Evolutionary conservation across 208 protist species (phyloP).

Genomic region (Trichomonas vaginalis): DNA sequence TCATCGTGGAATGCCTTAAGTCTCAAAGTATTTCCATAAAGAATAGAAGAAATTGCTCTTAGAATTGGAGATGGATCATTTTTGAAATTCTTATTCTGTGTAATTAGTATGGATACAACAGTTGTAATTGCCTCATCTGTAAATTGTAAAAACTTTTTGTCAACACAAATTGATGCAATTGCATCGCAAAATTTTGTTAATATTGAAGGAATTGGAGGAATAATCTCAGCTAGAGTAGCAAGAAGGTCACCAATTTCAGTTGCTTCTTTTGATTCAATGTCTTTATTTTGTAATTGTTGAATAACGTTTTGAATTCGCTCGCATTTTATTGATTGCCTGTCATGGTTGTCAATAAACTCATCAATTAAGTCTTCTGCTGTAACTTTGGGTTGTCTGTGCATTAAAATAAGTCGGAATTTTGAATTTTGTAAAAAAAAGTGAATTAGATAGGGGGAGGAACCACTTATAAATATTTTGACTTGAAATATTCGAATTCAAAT

Average conservation of each 20-base stretch:
- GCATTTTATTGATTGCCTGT: neutral
- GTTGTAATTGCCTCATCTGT: neutral
- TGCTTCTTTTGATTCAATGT: neutral
- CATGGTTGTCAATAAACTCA: neutral
- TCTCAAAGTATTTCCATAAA: neutral
- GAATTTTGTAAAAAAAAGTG: too few species aligned
- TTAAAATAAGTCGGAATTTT: too few species aligned
- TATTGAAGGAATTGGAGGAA: neutral
- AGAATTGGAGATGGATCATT: neutral
- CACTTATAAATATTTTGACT: too few species aligned
- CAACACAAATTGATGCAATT: neutral
- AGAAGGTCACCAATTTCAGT: neutral
- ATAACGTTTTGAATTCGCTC: too few species aligned
- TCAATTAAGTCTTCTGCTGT: neutral
- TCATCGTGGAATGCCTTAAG: neutral
- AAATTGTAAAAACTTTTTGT: neutral
- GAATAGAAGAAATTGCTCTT: neutral
- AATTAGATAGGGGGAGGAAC: too few species aligned
- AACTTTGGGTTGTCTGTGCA: neutral
- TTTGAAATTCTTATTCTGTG: neutral
- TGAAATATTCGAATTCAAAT: too few species aligned
- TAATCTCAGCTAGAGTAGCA: neutral
- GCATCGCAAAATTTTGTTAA: neutral
- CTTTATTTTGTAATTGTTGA: neutral
- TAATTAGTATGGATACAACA: neutral